Evolutionary conservation across 1,284 basidiomycete species (phyloP), one percentile per base, ranked within the genome.

Genomic region (Naganishia liquefaciens): DNA sequence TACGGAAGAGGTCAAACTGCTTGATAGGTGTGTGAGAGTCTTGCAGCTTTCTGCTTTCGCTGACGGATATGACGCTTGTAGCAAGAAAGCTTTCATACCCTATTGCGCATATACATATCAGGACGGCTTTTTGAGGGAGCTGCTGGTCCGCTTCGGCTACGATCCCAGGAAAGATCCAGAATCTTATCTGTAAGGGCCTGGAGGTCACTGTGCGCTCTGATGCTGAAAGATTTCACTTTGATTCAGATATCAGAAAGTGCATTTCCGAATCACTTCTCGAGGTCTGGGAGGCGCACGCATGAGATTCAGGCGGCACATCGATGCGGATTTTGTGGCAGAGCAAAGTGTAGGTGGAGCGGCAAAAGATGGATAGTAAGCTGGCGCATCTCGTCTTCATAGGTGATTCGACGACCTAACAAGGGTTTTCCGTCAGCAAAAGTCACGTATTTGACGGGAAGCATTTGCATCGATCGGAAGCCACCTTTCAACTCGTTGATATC

Each of bases 81-180:
- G 81, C 50, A 71, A 79, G 63, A 84, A 82, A 69, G 70, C 77
- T 1, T 80, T 81, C 60, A 73, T 83, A 53, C 77, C 83, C 0
- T 70, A 78, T 10, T 71, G 79, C 5, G 75, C 87, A 53, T 99
- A 94, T 75, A 88, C 90, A 2, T 95, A 98, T 74, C 85, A 87
- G 67, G 94, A 97, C 69, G 95, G 95, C 0, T 92, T 93, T 2
- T 98, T 90, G 88, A 84, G 92, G 58, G 94, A 98, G 74, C 89
- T 89, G 9, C 83, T 95, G 52, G 84, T 98, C 28, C 85, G 87
- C 49, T 89, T 93, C 65, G 88, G 88, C 3, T 98, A 95, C 74
- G 95, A 99, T 74, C 93, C 94, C 13, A 82, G 93, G 54, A 81
- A 82, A 68, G 84, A 90, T 68, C 81, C 82, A 0, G 80, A 83